Evolutionary conservation across 371 early-diverging fungal genomes (phyloP), one percentile per base, ranked within the genome.

Genomic region (Lichtheimia corymbifera): DNA sequence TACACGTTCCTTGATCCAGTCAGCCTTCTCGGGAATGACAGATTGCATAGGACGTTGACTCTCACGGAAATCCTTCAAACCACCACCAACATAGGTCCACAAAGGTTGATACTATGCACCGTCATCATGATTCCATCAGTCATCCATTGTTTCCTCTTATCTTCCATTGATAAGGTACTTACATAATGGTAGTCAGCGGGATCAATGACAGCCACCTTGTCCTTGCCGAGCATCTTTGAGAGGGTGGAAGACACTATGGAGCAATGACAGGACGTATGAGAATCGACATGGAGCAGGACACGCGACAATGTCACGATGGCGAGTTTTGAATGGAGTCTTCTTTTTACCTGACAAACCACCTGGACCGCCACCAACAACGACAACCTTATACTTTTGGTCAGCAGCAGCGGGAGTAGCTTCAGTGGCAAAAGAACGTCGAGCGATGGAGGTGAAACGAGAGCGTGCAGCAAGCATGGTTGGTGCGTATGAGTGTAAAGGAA

Each of bases 1-100:
- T 4, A 88, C 94, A 6, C 83, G 78, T 58, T 89, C 80, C 68
- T 88, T 77, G 62, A 92, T 82, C 93, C 93, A 94, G 25, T 89
- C 84, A 6, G 91, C 90, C 40, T 88, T 70, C 25, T 68, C 69
- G 5, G 93, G 89, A 61, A 95, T 87, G 1, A 93, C 80, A 11
- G 84, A 83, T 30, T 64, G 76, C 77, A 85, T 91, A 11, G 91
- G 86, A 65, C 82, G 81, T 58, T 77, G 71, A 28, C 91, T 86
- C 40, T 92, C 91, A 4, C 62, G 68, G 49, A 93, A 85, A 28
- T 87, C 62, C 80, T 95, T 95, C 59, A 94, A 73, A 18, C 95
- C 95, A 58, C 84, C 92, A 57, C 95, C 94, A 57, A 95, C 92
- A 83, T 91, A 90, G 5, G 93, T 93, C 88, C 92, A 95, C 55